Evolutionary conservation across 1,139 yeast genomes (phyloP), one percentile per base, ranked within the genome.

Genomic region (Suhomyces kunorum): DNA sequence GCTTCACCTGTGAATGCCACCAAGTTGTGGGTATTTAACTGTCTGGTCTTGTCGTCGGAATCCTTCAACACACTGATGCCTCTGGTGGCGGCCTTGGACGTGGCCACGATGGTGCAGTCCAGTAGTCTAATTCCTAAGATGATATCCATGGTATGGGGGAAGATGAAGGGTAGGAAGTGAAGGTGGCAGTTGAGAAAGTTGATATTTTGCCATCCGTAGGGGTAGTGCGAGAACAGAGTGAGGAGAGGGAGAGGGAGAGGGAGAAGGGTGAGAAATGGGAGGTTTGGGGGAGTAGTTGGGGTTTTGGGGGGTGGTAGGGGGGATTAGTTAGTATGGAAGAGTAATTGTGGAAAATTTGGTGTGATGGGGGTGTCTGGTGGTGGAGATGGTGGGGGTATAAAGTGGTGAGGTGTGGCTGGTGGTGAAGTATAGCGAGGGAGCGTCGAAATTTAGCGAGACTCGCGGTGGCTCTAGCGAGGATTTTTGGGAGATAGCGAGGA

Each of bases 1-100:
- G 97, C 78, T 62, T 92, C 98, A 42, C 99, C 99, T 4, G 96
- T 84, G 67, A 71, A 90, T 37, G 97, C 96, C 70, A 92, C 76
- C 53, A 90, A 72, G 45, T 87, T 79, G 59, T 86, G 94, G 36
- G 81, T 76, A 54, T 87, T 87, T 52, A 92, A 74, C 34, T 64
- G 68, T 49, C 94, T 70, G 9, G 98, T 90, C 68, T 92, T 92
- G 65, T 88, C 96, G 64, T 92, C 98, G 36, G 78, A 77, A 37
- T 80, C 83, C 59, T 90, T 90, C 54, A 92, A 71, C 33, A 92
- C 80, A 8, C 97, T 86, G 47, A 94, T 89, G 44, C 98, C 98
- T 56, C 98, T 79, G 13, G 96, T 87, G 42, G 85, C 87, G 5
- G 98, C 96, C 63, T 86, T 88, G 15, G 97, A 89, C 13, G 98